These are phyloP conservation scores for Phytophthora pisi DNA, from an alignment of 352 stramenopile species.

Conservation along the genomic window DNA sequence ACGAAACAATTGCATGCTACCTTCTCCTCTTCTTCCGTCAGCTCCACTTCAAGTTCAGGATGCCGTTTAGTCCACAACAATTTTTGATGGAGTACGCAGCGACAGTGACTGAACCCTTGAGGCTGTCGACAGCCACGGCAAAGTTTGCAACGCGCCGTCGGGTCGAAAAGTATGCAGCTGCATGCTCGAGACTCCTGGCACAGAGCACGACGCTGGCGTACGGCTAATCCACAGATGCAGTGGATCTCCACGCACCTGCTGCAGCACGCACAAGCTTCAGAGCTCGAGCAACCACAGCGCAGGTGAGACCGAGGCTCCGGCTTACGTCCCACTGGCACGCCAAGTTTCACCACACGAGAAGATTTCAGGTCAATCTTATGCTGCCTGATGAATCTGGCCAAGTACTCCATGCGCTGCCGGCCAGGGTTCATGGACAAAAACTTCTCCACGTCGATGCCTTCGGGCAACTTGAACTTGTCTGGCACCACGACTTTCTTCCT, in stretches of 20 bases:
- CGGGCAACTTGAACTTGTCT: not conserved
- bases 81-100: conserved; percentile 57
- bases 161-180: conserved; percentile 47
- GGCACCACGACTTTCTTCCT: not conserved
- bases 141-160: conserved; percentile 44
- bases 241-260: conserved; percentile 65
- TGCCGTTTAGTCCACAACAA: conserved; percentile 34
- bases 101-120: conserved; percentile 54
- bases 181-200: conserved; percentile 75
- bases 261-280: conserved; percentile 59
- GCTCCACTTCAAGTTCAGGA: conserved; percentile 17
- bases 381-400: conserved; percentile 33
- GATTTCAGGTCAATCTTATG: conserved; percentile 32
- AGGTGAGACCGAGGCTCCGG: conserved; percentile 23
- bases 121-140: conserved; percentile 64
- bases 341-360: not conserved
- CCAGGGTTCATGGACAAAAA: conserved; percentile 3
- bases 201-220: conserved; percentile 25
- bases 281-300: conserved; percentile 52
- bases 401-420: conserved; percentile 31
- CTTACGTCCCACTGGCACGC: conserved; percentile 28
- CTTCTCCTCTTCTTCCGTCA: conserved; percentile 24
- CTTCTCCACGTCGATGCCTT: conserved; percentile 4
- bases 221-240: conserved; percentile 51
- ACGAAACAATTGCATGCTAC: conserved; percentile 50